Conservation (phyloP, 73 alveolate genomes). For the Paramecium primaurelia region DNA sequence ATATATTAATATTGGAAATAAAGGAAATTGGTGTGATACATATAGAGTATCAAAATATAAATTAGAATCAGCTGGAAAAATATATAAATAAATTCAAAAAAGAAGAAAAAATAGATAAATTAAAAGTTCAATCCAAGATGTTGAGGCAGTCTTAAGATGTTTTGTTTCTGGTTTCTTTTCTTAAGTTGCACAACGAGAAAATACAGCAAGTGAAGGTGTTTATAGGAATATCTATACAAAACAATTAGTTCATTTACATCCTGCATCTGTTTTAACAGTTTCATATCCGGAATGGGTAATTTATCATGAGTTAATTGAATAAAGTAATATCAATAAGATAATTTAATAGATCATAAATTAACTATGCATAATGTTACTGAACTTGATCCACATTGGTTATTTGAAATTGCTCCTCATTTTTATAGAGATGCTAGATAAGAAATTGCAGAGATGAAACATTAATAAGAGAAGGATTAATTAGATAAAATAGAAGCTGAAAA, state of each 20-base stretch:
- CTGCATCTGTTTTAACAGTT: conserved; percentile 84
- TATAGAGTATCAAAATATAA: conserved; percentile 54
- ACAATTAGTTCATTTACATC: conserved; percentile 88
- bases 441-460: conserved; percentile 64
- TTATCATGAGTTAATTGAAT: conserved; percentile 84
- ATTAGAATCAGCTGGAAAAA: conserved; percentile 70
- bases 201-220: conserved; percentile 74
- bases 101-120: conserved; percentile 71
- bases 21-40: conserved; percentile 83
- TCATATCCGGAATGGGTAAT: conserved; percentile 93
- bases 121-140: conserved; percentile 84
- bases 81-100: conserved; percentile 76
- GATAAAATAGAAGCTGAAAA: not conserved
- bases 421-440: conserved; percentile 72
- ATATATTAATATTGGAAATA: conserved; percentile 72
- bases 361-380: conserved; percentile 83
- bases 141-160: conserved; percentile 88
- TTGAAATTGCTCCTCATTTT: conserved; percentile 92
- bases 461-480: conserved; percentile 46
- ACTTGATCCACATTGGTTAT: conserved; percentile 90
- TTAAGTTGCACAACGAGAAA: conserved; percentile 88
- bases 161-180: conserved; percentile 92
- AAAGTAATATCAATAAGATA: conserved; percentile 62
- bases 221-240: conserved; percentile 84
- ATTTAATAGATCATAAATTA: not conserved